Evolutionary conservation across 2,329 filamentous ascomycete genomes (phyloP), one percentile per base, ranked within the genome.

Genomic region (Phyllosticta ampelicida): DNA sequence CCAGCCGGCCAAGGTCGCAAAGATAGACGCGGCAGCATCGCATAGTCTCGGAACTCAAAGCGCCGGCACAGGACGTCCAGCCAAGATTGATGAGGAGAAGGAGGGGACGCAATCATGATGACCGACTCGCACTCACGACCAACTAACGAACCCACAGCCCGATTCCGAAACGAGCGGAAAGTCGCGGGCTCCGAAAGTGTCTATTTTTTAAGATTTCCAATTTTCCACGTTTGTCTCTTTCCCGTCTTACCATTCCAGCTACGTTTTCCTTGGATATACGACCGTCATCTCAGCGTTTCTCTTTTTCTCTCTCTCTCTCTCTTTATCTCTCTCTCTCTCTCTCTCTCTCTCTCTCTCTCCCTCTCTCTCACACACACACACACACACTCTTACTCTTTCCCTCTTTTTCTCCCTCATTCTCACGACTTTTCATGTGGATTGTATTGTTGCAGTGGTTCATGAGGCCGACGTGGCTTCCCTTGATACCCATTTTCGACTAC

Each of bases 31-130:
- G 2, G 61, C 63, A 29, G 61, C 65, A 13, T 65, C 66, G 5
- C 66, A 70, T 53, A 65, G 68, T 19, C 68, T 71, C 18, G 66
- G 67, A 5, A 51, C 55, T 29, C 18, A 11, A 9, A 51, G 30
- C 10, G 51, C 18, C 9, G 51, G 51, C 21, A 65, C 74, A 48
- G 69, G 77, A 23, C 36, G 36, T 5, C 75, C 76, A 16, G 70
- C 70, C 18, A 74, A 73, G 66, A 78, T 79, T 55, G 75, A 77
- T 26, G 77, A 78, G 64, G 74, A 62, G 16, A 61, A 65, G 20
- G 71, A 73, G 10, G 56, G 54, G 60, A 67, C 70, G 16, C 68
- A 70, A 44, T 70, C 55, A 62, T 49, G 9, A 44, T 16, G 36
- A 44, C 36, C 36, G 36, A 44, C 5, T 26, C 18, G 6, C 36